Conservation (phyloP, 345 rosid species). For the Citrus hindsii region DNA sequence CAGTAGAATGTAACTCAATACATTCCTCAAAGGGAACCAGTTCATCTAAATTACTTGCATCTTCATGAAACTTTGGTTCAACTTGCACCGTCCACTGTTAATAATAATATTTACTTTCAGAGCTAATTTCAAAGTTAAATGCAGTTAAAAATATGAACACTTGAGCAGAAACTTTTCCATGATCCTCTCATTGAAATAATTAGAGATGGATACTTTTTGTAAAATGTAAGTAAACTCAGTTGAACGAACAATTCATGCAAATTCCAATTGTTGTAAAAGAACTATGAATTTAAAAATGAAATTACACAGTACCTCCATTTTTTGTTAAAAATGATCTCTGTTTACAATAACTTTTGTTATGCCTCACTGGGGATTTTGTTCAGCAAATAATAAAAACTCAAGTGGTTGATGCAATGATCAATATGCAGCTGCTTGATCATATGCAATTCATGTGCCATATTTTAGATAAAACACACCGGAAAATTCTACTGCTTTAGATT, state of each 20-base stretch:
- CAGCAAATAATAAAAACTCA: not conserved
- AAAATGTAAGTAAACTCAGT: not conserved
- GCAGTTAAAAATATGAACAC: slow-evolving; percentile 2
- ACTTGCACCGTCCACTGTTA: slow-evolving; percentile 90
- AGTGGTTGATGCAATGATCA: not conserved
- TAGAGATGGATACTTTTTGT: not conserved
- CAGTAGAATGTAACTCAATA: slow-evolving; percentile 73
- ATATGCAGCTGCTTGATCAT: not conserved
- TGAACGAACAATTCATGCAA: not conserved
- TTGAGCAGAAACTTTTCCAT: not conserved
- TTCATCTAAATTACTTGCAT: slow-evolving; percentile 83
- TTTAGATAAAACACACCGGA: not conserved
- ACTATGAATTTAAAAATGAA: not conserved
- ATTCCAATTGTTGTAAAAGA: not conserved
- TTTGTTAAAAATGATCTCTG: not conserved
- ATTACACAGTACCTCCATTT: not conserved
- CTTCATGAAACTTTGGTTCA: slow-evolving; percentile 94
- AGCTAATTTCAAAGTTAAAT: slow-evolving; percentile 15
- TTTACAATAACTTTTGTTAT: not conserved
- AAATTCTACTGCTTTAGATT: not conserved
- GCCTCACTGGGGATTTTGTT: not conserved
- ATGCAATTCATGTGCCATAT: not conserved
- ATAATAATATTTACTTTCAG: slow-evolving; percentile 22
- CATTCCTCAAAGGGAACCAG: slow-evolving; percentile 94
- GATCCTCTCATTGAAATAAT: not conserved